Base-by-base conservation (phyloP, 306 rosid genomes). In the Senna tora region DNA sequence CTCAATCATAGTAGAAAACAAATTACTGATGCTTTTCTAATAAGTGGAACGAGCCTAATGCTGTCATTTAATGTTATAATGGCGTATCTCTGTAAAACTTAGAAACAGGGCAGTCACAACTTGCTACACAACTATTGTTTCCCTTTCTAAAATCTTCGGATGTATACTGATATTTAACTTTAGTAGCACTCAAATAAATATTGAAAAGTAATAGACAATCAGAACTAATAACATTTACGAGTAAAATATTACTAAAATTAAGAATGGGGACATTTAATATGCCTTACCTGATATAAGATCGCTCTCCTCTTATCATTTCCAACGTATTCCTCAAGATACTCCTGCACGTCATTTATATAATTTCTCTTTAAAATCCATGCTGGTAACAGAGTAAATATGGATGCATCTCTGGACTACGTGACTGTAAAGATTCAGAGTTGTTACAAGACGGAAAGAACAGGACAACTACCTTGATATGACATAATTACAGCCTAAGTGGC, bases 281-380 rank as follows among this genome's bases (percentile, higher is more conserved):
- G 55, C 50, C 80, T 72, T 87, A 89, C 98, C 87, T 88, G 97
- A 80, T 85, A 89, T 53, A 95, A 75, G 65, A 95, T 65, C 17
- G 84, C 45, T 79, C 93, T 83, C 82, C 99, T 85, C 67, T 85
- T 91, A 46, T 83, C 79, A 0, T 72, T 76, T 82, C 93, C 97
- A 39, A 91, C 82, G 38, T 61, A 84, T 74, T 91, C 99, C 74
- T 95, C 99, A 43, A 95, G 99, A 79, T 89, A 95, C 75, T 86
- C 96, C 99, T 95, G 96, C 82, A 76, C 63, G 52, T 9, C 53
- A 73, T 19, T 22, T 20, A 67, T 67, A 59, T 11, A 78, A 34
- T 0, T 36, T 10, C 21, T 63, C 64, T 53, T 38, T 69, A 61
- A 42, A 34, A 74, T 73, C 60, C 55, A 69, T 62, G 49, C 13